A percentile compares a stretch with the other conserved stretches of the same genome.
Evolutionary conservation across 306 rosid species (phyloP).

Genomic region (Pyrus communis): DNA sequence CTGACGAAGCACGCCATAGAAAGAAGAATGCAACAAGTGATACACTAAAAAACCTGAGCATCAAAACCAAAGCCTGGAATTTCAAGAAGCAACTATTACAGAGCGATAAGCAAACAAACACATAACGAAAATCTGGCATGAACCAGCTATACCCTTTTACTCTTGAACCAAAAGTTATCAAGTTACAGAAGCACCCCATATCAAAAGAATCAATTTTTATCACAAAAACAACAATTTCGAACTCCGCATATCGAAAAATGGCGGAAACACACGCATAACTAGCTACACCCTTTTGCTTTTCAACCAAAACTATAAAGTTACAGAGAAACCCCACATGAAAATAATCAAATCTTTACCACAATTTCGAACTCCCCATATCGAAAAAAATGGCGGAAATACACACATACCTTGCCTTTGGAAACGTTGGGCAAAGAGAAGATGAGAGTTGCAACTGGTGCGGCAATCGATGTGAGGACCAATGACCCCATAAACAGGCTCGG

Average conservation of each 20-base stretch:
- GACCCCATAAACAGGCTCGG: constrained; percentile 81
- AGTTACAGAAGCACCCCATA: neutral
- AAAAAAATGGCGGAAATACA: neutral
- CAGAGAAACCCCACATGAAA: neutral
- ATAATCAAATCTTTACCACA: neutral
- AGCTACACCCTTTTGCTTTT: neutral
- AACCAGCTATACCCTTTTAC: neutral
- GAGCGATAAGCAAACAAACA: constrained; percentile 17
- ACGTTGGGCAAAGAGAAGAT: constrained; percentile 66
- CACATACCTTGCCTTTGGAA: constrained; percentile 63
- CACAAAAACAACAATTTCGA: neutral
- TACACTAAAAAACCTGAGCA: constrained; percentile 97
- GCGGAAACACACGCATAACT: constrained; percentile 6
- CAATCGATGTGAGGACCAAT: constrained; percentile 67
- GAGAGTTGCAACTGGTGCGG: constrained; percentile 83
- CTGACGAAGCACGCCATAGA: constrained; percentile 69
- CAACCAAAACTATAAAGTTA: neutral
- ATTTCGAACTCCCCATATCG: neutral
- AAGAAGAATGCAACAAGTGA: constrained; percentile 80
- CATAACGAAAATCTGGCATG: neutral
- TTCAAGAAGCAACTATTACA: constrained; percentile 57
- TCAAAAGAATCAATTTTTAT: neutral
- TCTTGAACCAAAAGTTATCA: neutral
- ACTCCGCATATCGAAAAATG: neutral
- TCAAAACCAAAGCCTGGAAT: constrained; percentile 95